Percentiles rank a stretch among this genome's conserved stretches.
Conservation (phyloP, 2,329 filamentous ascomycete species). For the Colletotrichum plurivorum region DNA sequence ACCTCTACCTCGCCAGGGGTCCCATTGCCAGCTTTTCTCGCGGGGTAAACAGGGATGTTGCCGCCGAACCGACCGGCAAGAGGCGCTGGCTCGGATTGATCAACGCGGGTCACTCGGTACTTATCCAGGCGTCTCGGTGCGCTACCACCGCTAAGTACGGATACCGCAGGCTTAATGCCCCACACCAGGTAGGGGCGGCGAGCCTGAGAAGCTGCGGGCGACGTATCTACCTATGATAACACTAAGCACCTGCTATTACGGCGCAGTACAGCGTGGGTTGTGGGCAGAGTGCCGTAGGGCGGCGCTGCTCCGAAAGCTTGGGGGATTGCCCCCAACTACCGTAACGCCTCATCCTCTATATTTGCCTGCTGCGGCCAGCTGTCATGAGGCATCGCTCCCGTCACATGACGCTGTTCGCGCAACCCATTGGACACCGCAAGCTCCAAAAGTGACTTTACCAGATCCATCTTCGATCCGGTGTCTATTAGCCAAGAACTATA, state of each 20-base stretch:
- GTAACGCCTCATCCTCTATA: not conserved
- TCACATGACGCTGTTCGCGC: slow-evolving; percentile 37
- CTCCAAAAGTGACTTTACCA: slow-evolving; percentile 31
- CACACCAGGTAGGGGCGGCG: slow-evolving; percentile 16
- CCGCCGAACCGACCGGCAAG: slow-evolving; percentile 19
- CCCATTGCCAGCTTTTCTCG: slow-evolving; percentile 21
- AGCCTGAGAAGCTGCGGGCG: too few species aligned
- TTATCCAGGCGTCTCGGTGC: slow-evolving; percentile 1
- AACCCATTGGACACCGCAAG: slow-evolving; percentile 27
- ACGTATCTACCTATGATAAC: too few species aligned
- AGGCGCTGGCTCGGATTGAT: not conserved
- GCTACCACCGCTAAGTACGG: slow-evolving; percentile 4
- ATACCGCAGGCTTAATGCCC: slow-evolving; percentile 3
- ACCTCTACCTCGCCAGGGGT: slow-evolving; percentile 14
- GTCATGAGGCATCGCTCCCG: slow-evolving; percentile 25
- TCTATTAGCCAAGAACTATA: slow-evolving; percentile 10
- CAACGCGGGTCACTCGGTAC: slow-evolving; percentile 34
- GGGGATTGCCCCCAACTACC: not conserved
- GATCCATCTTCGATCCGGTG: slow-evolving; percentile 23
- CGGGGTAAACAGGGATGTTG: slow-evolving; percentile 34
- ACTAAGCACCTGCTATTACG: not conserved
- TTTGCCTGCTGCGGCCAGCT: slow-evolving; percentile 30
- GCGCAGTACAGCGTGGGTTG: not conserved
- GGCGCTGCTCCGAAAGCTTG: slow-evolving; percentile 5
- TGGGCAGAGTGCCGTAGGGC: not conserved